A percentile compares a stretch with the other conserved stretches of the same genome.
phyloP scores from a whole-genome alignment of 2,329 filamentous ascomycete genomes.

The Camillea tinctor region DNA sequence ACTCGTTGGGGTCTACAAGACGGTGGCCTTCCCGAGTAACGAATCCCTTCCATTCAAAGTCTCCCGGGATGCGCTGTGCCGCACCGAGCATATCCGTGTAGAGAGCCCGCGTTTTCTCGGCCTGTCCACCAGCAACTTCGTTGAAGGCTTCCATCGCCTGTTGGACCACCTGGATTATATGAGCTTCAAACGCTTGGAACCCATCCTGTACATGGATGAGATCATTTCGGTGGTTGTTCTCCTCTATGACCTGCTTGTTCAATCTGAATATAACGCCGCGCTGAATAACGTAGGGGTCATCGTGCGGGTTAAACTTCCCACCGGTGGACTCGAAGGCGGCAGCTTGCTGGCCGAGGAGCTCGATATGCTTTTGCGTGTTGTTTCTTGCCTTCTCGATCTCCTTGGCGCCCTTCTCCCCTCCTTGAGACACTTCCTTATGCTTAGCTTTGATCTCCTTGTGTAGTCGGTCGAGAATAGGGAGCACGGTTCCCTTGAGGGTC shows the following conservation, averaged over 20 bases:
- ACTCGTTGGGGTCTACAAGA: conserved; percentile 74
- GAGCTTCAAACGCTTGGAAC: conserved; percentile 83
- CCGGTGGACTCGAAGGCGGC: conserved; percentile 75
- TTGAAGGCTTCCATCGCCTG: conserved; percentile 80
- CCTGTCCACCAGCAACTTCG: conserved; percentile 74
- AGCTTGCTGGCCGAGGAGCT: conserved; percentile 83
- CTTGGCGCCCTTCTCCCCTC: conserved; percentile 82
- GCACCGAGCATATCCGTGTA: conserved; percentile 80
- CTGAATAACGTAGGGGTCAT: conserved; percentile 87
- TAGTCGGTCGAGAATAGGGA: conserved; percentile 85
- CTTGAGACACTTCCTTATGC: conserved; percentile 80
- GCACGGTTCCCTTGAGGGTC: conserved; percentile 78
- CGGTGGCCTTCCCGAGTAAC: conserved; percentile 65
- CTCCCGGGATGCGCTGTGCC: conserved; percentile 72
- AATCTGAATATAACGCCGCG: conserved; percentile 80
- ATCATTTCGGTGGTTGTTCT: conserved; percentile 95
- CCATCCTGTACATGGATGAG: conserved; percentile 88
- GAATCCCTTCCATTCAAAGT: conserved; percentile 94
- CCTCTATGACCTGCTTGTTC: conserved; percentile 86
- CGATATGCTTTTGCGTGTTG: conserved; percentile 90
- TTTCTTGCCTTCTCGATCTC: conserved; percentile 86
- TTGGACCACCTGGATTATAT: conserved; percentile 81
- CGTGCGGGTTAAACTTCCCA: conserved; percentile 65
- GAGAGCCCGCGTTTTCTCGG: conserved; percentile 76
- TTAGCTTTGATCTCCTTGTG: conserved; percentile 98